A percentile compares a stretch with the other conserved stretches of the same genome.
phyloP scores from a whole-genome alignment of 352 stramenopile species.

The Phytophthora europaea region DNA sequence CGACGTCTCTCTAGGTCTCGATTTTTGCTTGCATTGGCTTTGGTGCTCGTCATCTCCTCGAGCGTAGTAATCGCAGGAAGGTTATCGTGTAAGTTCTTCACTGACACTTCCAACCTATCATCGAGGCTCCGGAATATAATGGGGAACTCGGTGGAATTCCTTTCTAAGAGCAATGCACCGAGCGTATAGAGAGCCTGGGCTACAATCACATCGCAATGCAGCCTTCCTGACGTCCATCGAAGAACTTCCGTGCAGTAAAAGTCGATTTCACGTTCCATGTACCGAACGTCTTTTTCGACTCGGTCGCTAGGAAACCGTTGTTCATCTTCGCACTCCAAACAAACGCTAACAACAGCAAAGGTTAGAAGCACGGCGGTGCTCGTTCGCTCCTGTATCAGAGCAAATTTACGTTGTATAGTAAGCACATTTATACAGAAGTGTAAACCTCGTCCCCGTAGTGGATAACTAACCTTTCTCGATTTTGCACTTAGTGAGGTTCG shows the following conservation, averaged over 20 bases:
- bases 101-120: constrained; percentile 39
- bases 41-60: constrained; percentile 10
- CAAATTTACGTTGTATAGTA: constrained; percentile 1
- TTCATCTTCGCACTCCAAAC: constrained; percentile 43
- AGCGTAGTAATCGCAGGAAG: background rate
- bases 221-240: constrained; percentile 36
- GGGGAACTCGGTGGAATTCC: constrained; percentile 58
- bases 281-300: constrained; percentile 40
- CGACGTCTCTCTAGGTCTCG: constrained; percentile 16
- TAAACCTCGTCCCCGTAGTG: background rate
- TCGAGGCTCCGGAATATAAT: constrained; percentile 65
- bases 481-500: background rate
- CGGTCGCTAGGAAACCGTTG: constrained; percentile 18
- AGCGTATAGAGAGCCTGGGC: constrained; percentile 62
- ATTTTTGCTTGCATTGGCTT: constrained; percentile 1
- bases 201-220: constrained; percentile 41
- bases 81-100: constrained; percentile 27
- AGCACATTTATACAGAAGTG: background rate
- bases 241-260: constrained; percentile 86
- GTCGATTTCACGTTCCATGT: constrained; percentile 72
- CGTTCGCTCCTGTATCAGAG: constrained; percentile 25
- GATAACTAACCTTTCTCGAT: constrained; percentile 34
- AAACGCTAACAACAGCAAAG: constrained; percentile 43
- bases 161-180: constrained; percentile 52
- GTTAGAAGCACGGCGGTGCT: constrained; percentile 38